Base-by-base conservation (phyloP, 139 green algal genomes). In the Nannochloris sp. region DNA sequence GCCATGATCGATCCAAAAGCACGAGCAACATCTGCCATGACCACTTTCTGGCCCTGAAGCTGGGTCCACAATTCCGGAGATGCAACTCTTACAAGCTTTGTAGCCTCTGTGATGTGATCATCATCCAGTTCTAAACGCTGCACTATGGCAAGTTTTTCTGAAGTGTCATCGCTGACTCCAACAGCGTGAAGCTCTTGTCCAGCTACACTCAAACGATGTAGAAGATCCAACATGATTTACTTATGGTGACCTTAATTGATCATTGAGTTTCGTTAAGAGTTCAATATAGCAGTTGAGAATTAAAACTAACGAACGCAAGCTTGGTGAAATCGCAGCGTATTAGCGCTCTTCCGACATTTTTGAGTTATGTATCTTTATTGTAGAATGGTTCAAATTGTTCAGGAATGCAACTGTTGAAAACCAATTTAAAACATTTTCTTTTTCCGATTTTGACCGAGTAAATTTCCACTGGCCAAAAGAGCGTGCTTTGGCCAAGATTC, bases 151-250 rank as follows among this genome's bases (percentile, higher is more conserved):
- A 62, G 54, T 9, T 62, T 8, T 34, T 15, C 54, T 25, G 10
- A 34, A 46, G 54, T 47, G 54, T 62, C 54, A 51, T 51, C 42
- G n/a, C n/a, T n/a, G n/a, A n/a, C n/a, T n/a, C n/a, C n/a, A 19
- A 51, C 19, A 19, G 42, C 42, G 19, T 51, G 19, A 27, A 51
- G 19, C 42, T 51, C 42, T 51, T 51, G 42, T 19, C 42, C 42
- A 19, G 42, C 42, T 19, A 51, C 42, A 19, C 42, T 51, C 42
- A 51, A 19, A 19, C 19, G 19, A 27, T 51, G 42, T 19, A 51
- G 19, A 19, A 51, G 42, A 19, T 51, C 19, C 19, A 51, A 51
- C 42, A 51, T 51, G 42, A 19, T 51, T 19, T n/a, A n/a, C n/a
- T n/a, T n/a, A n/a, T n/a, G n/a, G n/a, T n/a, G n/a, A n/a, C n/a